Base-by-base conservation (phyloP, 2,329 filamentous ascomycete species). In the Knoxdaviesia capensis region DNA sequence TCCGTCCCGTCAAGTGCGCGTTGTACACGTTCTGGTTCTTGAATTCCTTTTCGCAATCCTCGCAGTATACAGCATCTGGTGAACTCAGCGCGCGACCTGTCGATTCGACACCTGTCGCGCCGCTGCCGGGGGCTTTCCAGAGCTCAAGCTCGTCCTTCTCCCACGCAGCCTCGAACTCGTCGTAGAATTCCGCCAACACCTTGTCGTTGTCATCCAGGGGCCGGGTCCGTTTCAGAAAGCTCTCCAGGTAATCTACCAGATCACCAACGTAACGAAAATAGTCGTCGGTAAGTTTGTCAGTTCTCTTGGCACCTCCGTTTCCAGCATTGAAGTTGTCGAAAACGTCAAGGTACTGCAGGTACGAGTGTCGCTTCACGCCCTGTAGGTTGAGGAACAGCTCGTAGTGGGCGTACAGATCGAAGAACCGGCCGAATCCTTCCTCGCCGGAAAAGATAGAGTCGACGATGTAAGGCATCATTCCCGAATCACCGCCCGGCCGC, bases 401-500 rank as follows among this genome's bases (percentile, higher is more conserved):
- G 59, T 96, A 87, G 49, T 77, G 73, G 35, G 68, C 71, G 11
- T 80, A 88, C 39, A 98, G 63, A 57, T 98, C 90, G 53, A 98
- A 82, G 59, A 84, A 98, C 50, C 85, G 80, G 37, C 90, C 90
- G 53, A 81, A 94, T 0, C 80, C 80, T 58, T 98, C 90, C 59
- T 98, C 92, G 47, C 90, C 90, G 0, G 86, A 93, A 59, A 98
- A 98, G 65, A 96, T 80, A 44, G 75, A 76, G 54, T 96, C 88
- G 39, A 94, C 78, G 41, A 87, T 74, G 37, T 73, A 74, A 4
- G 71, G 67, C 43, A 72, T 59, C 1, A 68, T 63, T 20, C 20
- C 20, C 39, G 80, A 74, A 37, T 76, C 75, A 8, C 68, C 70
- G 36, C 69, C 64, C 44, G 70, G 73, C 54, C 76, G 69, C 38